These are phyloP conservation scores for Mitosporidium daphniae DNA, from an alignment of 371 early-diverging fungal species.

Conservation along the genomic window DNA sequence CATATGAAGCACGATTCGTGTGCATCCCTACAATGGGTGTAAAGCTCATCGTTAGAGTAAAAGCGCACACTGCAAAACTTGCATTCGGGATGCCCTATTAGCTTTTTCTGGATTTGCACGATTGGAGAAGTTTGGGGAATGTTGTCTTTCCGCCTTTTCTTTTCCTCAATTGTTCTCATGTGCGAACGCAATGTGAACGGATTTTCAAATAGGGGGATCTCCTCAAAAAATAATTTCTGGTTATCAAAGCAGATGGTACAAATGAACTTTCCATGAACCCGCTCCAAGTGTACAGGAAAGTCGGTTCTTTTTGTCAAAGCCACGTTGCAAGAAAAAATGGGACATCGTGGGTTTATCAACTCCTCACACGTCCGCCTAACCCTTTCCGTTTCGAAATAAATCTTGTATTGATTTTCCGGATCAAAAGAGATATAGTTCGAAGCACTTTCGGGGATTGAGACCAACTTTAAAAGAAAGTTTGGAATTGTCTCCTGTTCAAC, in stretches of 20 bases:
- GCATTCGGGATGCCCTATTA: conserved; percentile 64
- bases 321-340: too few relatives aligned
- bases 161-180: conserved; percentile 48
- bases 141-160: conserved; percentile 17
- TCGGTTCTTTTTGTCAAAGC: too few relatives aligned
- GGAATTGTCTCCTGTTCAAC: too few relatives aligned
- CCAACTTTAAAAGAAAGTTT: too few relatives aligned
- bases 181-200: conserved; percentile 17
- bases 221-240: conserved; percentile 2
- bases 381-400: conserved; percentile 7
- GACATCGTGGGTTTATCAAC: too few relatives aligned
- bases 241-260: conserved; percentile 20
- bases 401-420: neutral
- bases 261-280: too few relatives aligned
- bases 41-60: conserved; percentile 52
- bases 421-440: conserved; percentile 1
- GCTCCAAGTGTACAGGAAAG: too few relatives aligned
- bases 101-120: conserved; percentile 24
- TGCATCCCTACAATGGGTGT: conserved; percentile 49
- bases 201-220: neutral
- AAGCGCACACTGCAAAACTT: conserved; percentile 37
- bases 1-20: conserved; percentile 77
- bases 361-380: too few relatives aligned
- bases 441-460: too few relatives aligned
- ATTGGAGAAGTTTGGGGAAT: conserved; percentile 25